These are phyloP conservation scores for Claviceps maximensis DNA, from an alignment of 2,329 filamentous ascomycete species.

Conservation along the genomic window DNA sequence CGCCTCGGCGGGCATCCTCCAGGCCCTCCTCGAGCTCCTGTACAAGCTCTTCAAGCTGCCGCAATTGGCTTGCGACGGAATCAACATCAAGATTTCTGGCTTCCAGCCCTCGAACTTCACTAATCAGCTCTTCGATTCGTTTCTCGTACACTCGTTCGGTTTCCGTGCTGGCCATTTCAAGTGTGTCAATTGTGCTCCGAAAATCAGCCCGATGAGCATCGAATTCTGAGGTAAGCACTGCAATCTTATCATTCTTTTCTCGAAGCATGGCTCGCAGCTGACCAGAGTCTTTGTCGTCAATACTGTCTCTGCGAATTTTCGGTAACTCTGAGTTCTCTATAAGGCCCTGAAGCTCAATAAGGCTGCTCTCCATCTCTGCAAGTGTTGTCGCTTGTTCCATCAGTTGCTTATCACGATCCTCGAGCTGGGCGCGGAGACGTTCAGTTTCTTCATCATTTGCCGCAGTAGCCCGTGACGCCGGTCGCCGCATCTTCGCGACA, in stretches of 20 bases:
- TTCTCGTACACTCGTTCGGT: constrained; percentile 94
- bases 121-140: constrained; percentile 73
- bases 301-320: constrained; percentile 29
- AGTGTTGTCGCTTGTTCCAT: constrained; percentile 74
- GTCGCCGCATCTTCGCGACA: constrained; percentile 40
- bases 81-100: constrained; percentile 82
- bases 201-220: constrained; percentile 93
- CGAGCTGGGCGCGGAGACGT: constrained; percentile 57
- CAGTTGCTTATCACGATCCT: constrained; percentile 77
- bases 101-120: constrained; percentile 71
- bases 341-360: constrained; percentile 62
- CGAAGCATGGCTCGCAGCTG: constrained; percentile 72
- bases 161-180: constrained; percentile 90
- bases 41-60: constrained; percentile 89
- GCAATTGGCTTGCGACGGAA: constrained; percentile 77
- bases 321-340: constrained; percentile 44
- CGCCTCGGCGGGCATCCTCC: constrained; percentile 84
- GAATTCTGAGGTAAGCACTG: constrained; percentile 84
- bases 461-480: constrained; percentile 38
- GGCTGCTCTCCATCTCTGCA: constrained; percentile 76
- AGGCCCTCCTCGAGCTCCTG: constrained; percentile 94
- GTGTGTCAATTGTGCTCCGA: constrained; percentile 86
- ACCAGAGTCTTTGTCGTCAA: constrained; percentile 57
- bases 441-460: constrained; percentile 59
- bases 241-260: constrained; percentile 96